Evolutionary conservation across 441 rosid species (phyloP), one percentile per base, ranked within the genome.

Genomic region (Hura crepitans): DNA sequence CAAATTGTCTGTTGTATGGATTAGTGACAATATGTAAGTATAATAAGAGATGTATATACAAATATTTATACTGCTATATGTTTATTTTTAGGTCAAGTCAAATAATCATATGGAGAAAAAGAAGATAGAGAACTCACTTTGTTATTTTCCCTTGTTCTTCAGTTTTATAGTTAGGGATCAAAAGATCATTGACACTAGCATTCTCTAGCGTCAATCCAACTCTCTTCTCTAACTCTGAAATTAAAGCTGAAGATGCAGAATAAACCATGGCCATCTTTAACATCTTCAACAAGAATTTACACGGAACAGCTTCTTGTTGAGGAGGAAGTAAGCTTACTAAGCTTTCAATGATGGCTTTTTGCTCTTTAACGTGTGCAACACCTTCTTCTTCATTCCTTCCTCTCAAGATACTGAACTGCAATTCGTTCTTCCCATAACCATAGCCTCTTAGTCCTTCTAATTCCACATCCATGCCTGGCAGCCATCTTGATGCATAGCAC

Each of bases 141-240:
- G 37, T 59, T 35, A 62, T 73, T 68, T 69, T 77, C 7, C 81
- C 86, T 55, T 82, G 93, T 76, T 93, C 89, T 66, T 80, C 82
- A 58, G 69, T 81, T 66, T 71, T 84, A 72, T 82, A 89, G 68
- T 81, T 87, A 49, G 93, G 97, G 77, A 93, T 89, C 81, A 93
- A n/a, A 67, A 90, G 89, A 72, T 93, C 97, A 70, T 84, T 67
- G 42, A 82, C 91, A 61, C 66, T 82, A 62, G 90, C 96, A 65
- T 84, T 88, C 72, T 87, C 90, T 74, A 93, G 50, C 65, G 69
- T 74, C 78, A 83, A 69, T 20, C 96, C 91, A 1, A 80, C 84
- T 66, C 88, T 82, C 73, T 84, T 86, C 82, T 93, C 93, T 31
- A 93, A 92, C 72, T 92, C 93, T 66, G 92, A 80, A 69, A 86